Base-by-base conservation (phyloP, 2,329 filamentous ascomycete species). In the Xenoacremonium recifei region DNA sequence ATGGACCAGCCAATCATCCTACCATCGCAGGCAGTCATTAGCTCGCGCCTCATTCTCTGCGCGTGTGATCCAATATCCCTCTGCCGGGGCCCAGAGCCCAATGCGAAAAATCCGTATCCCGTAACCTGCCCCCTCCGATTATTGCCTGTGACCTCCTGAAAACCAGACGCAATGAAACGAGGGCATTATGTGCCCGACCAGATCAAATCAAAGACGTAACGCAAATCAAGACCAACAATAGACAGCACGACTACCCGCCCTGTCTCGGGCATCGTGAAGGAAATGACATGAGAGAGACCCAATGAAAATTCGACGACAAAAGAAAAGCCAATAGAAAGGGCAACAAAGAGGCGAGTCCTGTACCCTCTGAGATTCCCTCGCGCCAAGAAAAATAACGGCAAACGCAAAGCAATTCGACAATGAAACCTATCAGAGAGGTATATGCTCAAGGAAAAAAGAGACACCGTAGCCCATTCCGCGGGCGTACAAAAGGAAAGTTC, bases 1-100 rank as follows among this genome's bases (percentile, higher is more conserved):
- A 69, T 76, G 72, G 72, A 69, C 73, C 73, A 75, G 73, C 73
- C 73, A 75, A 71, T 57, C 55, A 51, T 60, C 51, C 62, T 61
- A 60, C 60, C 53, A 55, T 57, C 59, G 66, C 67, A n/a, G n/a
- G n/a, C n/a, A 71, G 67, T 65, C 67, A 71, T 70, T 68, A 70
- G 67, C 65, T 64, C 62, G 66, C 66, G 62, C 55, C 59, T n/a
- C n/a, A n/a, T 47, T 53, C 56, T 51, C 53, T 47, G 43, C 56
- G 50, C 55, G 56, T 48, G 48, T 38, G 57, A 57, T 59, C 60
- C 59, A 54, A 54, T 59, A n/a, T 51, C 51, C 54, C 54, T 49
- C 53, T 55, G 51, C 50, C 47, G 53, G 40, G 50, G 44, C 47
- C 45, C 34, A 48, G 53, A 58, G 44, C 51, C 49, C 52, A 57